Evolutionary conservation across 306 rosid genomes (phyloP).

Genomic region (Bauhinia variegata): DNA sequence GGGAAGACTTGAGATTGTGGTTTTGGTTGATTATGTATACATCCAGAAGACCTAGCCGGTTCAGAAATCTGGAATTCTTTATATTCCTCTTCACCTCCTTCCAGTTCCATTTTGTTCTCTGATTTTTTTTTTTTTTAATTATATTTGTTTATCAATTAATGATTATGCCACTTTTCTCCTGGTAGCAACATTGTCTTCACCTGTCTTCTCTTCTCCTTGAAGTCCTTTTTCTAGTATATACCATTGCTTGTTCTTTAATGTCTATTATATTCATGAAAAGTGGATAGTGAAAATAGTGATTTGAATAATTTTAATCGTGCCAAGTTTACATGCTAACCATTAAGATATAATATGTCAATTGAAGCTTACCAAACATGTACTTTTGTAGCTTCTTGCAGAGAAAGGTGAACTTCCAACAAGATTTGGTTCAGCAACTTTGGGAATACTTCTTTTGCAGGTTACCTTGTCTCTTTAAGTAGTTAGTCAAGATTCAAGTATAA

Average conservation of each 20-base stretch:
- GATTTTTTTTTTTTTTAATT: neutral
- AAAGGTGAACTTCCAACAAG: slow-evolving; percentile 98
- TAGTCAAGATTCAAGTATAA: slow-evolving; percentile 19
- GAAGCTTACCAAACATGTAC: slow-evolving; percentile 46
- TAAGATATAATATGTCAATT: slow-evolving; percentile 27
- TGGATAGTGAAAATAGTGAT: slow-evolving; percentile 13
- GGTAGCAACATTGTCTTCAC: neutral
- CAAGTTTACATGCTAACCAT: slow-evolving; percentile 14
- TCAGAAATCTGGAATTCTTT: slow-evolving; percentile 23
- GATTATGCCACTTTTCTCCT: neutral
- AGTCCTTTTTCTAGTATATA: slow-evolving; percentile 3
- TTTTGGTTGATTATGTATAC: slow-evolving; percentile 3
- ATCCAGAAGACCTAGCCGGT: slow-evolving; percentile 7
- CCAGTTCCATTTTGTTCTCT: neutral
- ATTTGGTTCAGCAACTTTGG: slow-evolving; percentile 96
- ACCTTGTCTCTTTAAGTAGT: slow-evolving; percentile 7
- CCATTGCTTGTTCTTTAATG: neutral
- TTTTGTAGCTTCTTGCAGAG: slow-evolving; percentile 93
- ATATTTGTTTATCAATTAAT: slow-evolving; percentile 17
- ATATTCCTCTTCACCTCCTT: slow-evolving; percentile 1
- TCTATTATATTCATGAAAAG: slow-evolving; percentile 2
- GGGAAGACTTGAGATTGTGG: slow-evolving; percentile 21
- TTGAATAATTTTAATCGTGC: neutral
- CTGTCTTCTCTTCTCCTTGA: slow-evolving; percentile 10
- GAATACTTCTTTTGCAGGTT: slow-evolving; percentile 97